Conservation (phyloP, 345 rosid genomes). For the Populus alba region DNA sequence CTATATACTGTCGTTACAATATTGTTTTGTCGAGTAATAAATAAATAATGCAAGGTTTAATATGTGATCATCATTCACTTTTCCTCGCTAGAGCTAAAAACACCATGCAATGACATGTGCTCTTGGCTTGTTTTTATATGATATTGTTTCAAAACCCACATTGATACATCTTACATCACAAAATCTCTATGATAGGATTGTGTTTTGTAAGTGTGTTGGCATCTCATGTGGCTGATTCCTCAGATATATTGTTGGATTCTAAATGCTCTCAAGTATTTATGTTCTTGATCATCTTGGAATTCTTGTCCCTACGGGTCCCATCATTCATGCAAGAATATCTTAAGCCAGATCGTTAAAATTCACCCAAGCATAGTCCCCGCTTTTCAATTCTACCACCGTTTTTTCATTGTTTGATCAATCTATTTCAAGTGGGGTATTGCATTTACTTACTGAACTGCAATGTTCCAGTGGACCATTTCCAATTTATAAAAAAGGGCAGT, state of each 20-base stretch:
- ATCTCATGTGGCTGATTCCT: not conserved
- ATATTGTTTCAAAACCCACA: not conserved
- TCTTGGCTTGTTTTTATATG: not conserved
- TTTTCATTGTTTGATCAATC: not conserved
- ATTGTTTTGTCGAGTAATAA: not conserved
- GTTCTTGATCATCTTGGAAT: slow-evolving; percentile 2
- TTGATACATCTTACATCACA: slow-evolving; percentile 14
- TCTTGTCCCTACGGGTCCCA: slow-evolving; percentile 15
- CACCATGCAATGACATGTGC: not conserved
- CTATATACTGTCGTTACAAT: not conserved
- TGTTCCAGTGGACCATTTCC: slow-evolving; percentile 13
- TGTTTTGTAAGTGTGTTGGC: slow-evolving; percentile 16
- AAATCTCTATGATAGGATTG: slow-evolving; percentile 21
- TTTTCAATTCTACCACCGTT: not conserved
- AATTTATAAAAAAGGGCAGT: not conserved
- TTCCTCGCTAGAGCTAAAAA: not conserved
- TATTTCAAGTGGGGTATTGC: slow-evolving; percentile 11
- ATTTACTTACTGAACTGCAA: slow-evolving; percentile 11
- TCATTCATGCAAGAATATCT: slow-evolving; percentile 15
- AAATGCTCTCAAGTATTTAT: not conserved
- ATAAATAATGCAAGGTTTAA: not conserved
- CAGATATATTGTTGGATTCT: slow-evolving; percentile 1
- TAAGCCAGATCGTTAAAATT: not conserved
- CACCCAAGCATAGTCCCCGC: not conserved
- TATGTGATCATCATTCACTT: not conserved